These are phyloP conservation scores for Umbellularia californica DNA, from an alignment of 164 flowering plant genomes.

Conservation along the genomic window DNA sequence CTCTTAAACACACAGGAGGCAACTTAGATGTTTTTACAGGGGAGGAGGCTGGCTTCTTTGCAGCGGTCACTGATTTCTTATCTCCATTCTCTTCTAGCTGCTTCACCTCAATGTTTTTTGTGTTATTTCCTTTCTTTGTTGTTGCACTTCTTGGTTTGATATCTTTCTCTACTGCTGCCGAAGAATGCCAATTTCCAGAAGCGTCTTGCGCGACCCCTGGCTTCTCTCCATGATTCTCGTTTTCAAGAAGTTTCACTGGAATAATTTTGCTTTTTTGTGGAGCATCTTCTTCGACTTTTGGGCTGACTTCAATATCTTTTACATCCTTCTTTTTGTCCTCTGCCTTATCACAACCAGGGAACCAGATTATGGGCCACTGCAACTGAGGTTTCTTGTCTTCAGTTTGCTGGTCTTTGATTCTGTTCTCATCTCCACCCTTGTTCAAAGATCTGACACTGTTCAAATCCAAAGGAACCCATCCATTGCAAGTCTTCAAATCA, in stretches of 20 bases:
- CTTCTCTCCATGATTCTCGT: conserved; percentile 4
- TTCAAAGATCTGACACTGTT: conserved; percentile 13
- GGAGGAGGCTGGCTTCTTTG: conserved; percentile 26
- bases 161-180: conserved; percentile 4
- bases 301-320: conserved; percentile 1
- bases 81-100: conserved; percentile 3
- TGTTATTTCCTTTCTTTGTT: neutral
- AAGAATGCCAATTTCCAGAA: neutral
- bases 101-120: conserved; percentile 10
- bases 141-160: conserved; percentile 12
- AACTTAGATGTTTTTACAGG: conserved; percentile 43
- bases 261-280: conserved; percentile 15
- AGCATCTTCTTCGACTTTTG: conserved; percentile 9
- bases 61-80: conserved; percentile 13
- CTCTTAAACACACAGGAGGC: conserved; percentile 73
- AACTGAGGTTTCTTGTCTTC: conserved; percentile 15
- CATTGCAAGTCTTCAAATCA: conserved; percentile 12
- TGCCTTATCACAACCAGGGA: conserved; percentile 32
- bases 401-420: conserved; percentile 6
- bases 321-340: conserved; percentile 17
- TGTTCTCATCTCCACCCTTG: conserved; percentile 18
- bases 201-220: conserved; percentile 5
- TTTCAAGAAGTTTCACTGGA: conserved; percentile 16
- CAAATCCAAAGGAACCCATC: conserved; percentile 29
- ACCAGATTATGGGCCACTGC: conserved; percentile 45